A percentile compares a stretch with the other conserved stretches of the same genome.
These are phyloP conservation scores for Arachis monticola DNA, from an alignment of 331 rosid species.

Conservation along the genomic window DNA sequence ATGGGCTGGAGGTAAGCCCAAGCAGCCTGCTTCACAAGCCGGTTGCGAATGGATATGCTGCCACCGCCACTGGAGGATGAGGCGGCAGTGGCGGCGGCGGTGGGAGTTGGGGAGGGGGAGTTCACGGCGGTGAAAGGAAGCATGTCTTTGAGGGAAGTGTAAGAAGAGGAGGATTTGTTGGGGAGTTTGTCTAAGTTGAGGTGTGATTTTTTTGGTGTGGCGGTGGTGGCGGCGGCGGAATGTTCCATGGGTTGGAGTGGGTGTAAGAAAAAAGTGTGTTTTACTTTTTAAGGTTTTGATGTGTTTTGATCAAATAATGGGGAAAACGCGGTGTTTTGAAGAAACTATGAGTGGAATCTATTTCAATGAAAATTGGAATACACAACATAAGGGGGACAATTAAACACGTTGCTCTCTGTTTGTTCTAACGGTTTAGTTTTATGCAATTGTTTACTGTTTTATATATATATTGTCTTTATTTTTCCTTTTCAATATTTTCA, in stretches of 20 bases:
- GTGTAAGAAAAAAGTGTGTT: background rate
- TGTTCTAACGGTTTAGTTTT: background rate
- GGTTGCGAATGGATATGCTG: constrained; percentile 71
- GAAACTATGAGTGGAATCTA: background rate
- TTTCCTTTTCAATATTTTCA: background rate
- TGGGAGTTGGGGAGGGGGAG: constrained; percentile 43
- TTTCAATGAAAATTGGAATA: background rate
- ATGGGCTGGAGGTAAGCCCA: constrained; percentile 88
- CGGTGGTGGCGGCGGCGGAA: background rate
- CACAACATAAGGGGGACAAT: background rate
- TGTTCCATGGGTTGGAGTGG: constrained; percentile 8
- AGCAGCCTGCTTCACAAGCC: constrained; percentile 87
- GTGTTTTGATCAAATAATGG: background rate
- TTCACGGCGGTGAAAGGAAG: constrained; percentile 51
- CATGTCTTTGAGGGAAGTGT: constrained; percentile 72
- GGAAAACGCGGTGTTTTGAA: background rate
- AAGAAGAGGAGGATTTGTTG: constrained; percentile 42
- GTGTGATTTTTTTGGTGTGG: background rate
- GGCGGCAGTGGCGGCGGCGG: constrained; percentile 50
- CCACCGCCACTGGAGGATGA: constrained; percentile 30
- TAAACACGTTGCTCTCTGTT: background rate
- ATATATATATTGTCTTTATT: background rate
- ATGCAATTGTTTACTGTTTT: background rate
- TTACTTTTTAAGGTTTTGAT: too few relatives aligned
- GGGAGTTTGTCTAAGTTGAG: constrained; percentile 50